These are phyloP conservation scores for Wallacemonas collosoma DNA, from an alignment of 208 protist genomes.

Conservation along the genomic window DNA sequence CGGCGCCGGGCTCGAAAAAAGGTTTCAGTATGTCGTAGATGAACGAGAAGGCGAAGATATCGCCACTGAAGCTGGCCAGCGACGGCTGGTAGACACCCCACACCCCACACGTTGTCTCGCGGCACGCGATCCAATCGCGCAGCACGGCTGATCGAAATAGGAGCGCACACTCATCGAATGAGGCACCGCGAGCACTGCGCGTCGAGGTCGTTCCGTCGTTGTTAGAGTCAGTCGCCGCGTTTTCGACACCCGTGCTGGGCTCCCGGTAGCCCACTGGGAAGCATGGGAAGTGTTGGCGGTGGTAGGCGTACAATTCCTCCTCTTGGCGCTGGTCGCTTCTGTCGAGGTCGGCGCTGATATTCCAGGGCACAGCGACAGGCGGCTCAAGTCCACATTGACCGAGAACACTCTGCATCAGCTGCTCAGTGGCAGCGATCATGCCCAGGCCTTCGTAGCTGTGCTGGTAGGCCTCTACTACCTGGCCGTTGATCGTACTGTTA, in stretches of 20 bases:
- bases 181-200: slow-evolving; percentile 1
- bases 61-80: slow-evolving; percentile 38
- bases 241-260: slow-evolving; percentile 23
- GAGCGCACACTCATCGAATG: slow-evolving; percentile 45
- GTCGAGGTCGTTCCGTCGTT: slow-evolving; percentile 1
- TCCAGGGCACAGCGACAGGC: background rate
- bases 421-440: slow-evolving; percentile 55
- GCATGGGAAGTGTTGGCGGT: slow-evolving; percentile 30
- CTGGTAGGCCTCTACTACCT: slow-evolving; percentile 59
- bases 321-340: slow-evolving; percentile 1
- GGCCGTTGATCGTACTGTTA: slow-evolving; percentile 25
- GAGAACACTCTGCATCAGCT: slow-evolving; percentile 37
- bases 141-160: slow-evolving; percentile 49
- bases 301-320: background rate
- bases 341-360: background rate
- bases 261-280: slow-evolving; percentile 32
- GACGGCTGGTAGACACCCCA: slow-evolving; percentile 66
- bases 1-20: slow-evolving; percentile 17
- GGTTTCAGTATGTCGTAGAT: slow-evolving; percentile 56
- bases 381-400: slow-evolving; percentile 16
- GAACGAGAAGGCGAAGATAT: slow-evolving; percentile 78
- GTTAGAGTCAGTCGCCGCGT: slow-evolving; percentile 22
- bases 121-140: slow-evolving; percentile 28
- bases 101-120: slow-evolving; percentile 43
- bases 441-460: slow-evolving; percentile 86